These are phyloP conservation scores for Microcyclosporella mali DNA, from an alignment of 2,329 filamentous ascomycete species.

Conservation along the genomic window DNA sequence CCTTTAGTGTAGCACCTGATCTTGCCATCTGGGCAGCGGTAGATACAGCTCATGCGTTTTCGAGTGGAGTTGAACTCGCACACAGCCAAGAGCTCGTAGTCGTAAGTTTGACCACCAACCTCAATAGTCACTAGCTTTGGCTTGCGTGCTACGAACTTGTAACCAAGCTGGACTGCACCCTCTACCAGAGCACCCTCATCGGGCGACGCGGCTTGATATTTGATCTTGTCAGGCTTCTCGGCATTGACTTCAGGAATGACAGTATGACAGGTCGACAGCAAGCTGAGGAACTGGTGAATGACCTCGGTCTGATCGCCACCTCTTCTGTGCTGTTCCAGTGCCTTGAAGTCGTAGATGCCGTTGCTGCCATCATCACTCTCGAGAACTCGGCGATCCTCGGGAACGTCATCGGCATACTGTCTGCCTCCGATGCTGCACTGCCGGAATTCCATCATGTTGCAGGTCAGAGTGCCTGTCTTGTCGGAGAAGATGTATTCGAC, in stretches of 20 bases:
- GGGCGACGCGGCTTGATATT: slow-evolving; percentile 95
- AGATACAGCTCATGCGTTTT: slow-evolving; percentile 97
- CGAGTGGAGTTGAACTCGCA: slow-evolving; percentile 98
- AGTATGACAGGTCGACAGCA: slow-evolving; percentile 88
- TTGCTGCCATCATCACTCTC: slow-evolving; percentile 65
- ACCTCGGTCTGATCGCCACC: slow-evolving; percentile 46
- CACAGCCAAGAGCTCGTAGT: slow-evolving; percentile 91
- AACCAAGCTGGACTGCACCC: slow-evolving; percentile 77
- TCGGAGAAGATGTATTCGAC: slow-evolving; percentile 98
- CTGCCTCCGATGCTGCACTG: slow-evolving; percentile 90
- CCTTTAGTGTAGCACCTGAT: slow-evolving; percentile 93
- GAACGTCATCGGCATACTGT: slow-evolving; percentile 86
- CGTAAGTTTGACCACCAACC: slow-evolving; percentile 62
- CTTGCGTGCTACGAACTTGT: slow-evolving; percentile 84
- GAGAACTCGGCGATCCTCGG: slow-evolving; percentile 79
- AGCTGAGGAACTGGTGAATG: slow-evolving; percentile 77
- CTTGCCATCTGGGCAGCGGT: slow-evolving; percentile 92
- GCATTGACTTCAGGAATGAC: slow-evolving; percentile 88
- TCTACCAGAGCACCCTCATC: slow-evolving; percentile 96
- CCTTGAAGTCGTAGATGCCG: slow-evolving; percentile 79
- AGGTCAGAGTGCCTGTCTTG: slow-evolving; percentile 95
- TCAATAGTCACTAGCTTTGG: slow-evolving; percentile 81
- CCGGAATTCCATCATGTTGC: slow-evolving; percentile 98
- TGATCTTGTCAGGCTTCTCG: slow-evolving; percentile 73
- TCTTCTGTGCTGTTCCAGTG: slow-evolving; percentile 62